These are phyloP conservation scores for Rhinocladiella similis DNA, from an alignment of 2,329 filamentous ascomycete species.

Conservation along the genomic window DNA sequence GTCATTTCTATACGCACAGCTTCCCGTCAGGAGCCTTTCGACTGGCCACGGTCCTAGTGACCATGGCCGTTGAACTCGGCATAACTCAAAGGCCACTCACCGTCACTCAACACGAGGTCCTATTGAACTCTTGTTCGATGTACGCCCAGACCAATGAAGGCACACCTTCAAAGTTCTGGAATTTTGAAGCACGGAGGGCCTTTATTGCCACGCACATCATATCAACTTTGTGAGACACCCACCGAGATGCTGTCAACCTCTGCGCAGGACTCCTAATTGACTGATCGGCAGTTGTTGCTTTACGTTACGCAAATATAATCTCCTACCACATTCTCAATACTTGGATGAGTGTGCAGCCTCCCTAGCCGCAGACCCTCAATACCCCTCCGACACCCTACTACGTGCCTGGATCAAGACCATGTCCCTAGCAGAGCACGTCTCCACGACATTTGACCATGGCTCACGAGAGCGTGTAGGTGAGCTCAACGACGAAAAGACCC, in stretches of 20 bases:
- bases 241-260: not conserved
- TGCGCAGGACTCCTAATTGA: too few relatives aligned
- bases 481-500: constrained; percentile 16
- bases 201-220: constrained; percentile 8
- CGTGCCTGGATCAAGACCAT: constrained; percentile 3
- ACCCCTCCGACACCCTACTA: constrained; percentile 10
- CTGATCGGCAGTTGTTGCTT: not conserved
- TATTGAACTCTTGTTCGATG: constrained; percentile 1
- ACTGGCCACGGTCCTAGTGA: constrained; percentile 55
- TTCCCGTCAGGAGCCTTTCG: constrained; percentile 11
- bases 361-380: constrained; percentile 14
- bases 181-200: constrained; percentile 16
- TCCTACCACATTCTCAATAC: constrained; percentile 12
- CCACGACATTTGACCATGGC: constrained; percentile 12
- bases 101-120: constrained; percentile 18
- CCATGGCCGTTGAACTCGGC: constrained; percentile 35
- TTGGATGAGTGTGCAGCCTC: constrained; percentile 17
- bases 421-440: constrained; percentile 11
- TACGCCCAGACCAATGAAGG: constrained; percentile 4
- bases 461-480: constrained; percentile 15
- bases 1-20: constrained; percentile 13
- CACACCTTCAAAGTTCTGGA: constrained; percentile 15
- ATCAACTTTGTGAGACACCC: constrained; percentile 12
- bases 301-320: not conserved
- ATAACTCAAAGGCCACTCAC: constrained; percentile 15